Conservation (phyloP, 495 filamentous ascomycete species). For the Talaromyces thailandensis region DNA sequence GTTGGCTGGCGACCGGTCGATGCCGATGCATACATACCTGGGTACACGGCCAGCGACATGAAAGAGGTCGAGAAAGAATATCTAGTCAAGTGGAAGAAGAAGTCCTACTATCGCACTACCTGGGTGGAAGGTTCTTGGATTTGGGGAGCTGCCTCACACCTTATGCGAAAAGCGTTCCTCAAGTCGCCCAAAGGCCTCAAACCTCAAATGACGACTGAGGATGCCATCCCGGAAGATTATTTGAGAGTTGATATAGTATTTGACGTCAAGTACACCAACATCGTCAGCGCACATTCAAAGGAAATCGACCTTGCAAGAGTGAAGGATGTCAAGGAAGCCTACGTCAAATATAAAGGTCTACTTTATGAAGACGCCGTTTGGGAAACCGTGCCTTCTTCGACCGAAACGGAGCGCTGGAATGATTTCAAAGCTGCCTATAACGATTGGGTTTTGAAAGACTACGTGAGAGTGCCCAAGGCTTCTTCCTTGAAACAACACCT, state of each 20-base stretch:
- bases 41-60: constrained; percentile 40
- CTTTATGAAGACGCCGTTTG: constrained; percentile 85
- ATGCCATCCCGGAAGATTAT: constrained; percentile 79
- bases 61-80: constrained; percentile 77
- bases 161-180: constrained; percentile 67
- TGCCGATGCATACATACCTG: constrained; percentile 23
- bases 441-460: constrained; percentile 70
- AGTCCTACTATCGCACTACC: constrained; percentile 66
- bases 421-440: constrained; percentile 76
- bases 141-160: constrained; percentile 54
- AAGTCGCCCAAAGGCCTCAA: constrained; percentile 53
- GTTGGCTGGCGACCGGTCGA: constrained; percentile 79
- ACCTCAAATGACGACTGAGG: constrained; percentile 61
- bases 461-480: constrained; percentile 49
- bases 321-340: constrained; percentile 57
- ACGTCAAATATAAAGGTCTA: constrained; percentile 93
- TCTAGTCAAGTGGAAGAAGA: constrained; percentile 74
- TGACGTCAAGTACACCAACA: constrained; percentile 55
- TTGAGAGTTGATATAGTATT: constrained; percentile 83
- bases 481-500: constrained; percentile 51
- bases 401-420: constrained; percentile 60
- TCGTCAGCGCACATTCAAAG: constrained; percentile 33
- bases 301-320: constrained; percentile 60
- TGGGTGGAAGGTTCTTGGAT: constrained; percentile 92
- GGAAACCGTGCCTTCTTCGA: constrained; percentile 69